These are phyloP conservation scores for Thielaviopsis euricoi DNA, from an alignment of 2,329 filamentous ascomycete genomes.

Conservation along the genomic window DNA sequence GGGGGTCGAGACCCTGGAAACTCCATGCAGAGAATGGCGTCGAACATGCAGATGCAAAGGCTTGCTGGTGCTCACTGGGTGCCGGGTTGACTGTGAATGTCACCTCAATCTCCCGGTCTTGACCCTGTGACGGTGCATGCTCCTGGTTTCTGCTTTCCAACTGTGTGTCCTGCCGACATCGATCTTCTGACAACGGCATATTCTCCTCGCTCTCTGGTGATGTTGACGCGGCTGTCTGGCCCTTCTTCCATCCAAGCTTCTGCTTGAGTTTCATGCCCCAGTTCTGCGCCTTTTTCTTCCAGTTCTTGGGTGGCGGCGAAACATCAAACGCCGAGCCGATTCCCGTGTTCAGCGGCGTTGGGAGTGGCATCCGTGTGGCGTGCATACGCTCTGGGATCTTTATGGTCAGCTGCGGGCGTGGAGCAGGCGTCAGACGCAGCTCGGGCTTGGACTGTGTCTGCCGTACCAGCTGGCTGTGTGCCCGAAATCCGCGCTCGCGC, in stretches of 20 bases:
- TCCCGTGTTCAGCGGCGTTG: slow-evolving; percentile 3
- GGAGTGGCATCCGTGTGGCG: not conserved
- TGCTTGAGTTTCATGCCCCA: slow-evolving; percentile 7
- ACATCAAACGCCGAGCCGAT: slow-evolving; percentile 8
- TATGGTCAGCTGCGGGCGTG: slow-evolving; percentile 1
- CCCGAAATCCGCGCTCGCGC: not conserved
- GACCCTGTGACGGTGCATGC: not conserved
- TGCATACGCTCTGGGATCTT: not conserved
- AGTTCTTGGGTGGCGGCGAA: slow-evolving; percentile 4
- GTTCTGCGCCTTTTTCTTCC: slow-evolving; percentile 2
- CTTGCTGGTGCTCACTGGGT: not conserved
- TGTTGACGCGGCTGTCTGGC: not conserved
- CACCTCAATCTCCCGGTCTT: not conserved
- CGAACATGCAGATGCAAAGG: not conserved
- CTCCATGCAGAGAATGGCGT: not conserved
- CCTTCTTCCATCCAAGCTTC: not conserved
- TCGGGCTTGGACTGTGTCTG: slow-evolving; percentile 1
- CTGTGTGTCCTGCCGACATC: too few species aligned
- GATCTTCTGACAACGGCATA: not conserved
- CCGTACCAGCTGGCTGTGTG: not conserved
- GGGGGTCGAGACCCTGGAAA: not conserved
- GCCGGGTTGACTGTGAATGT: not conserved
- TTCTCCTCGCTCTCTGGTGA: not conserved
- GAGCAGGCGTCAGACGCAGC: not conserved
- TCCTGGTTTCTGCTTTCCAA: too few species aligned